Conservation (phyloP, 495 filamentous ascomycete genomes). For the Jackrogersella multiformis region DNA sequence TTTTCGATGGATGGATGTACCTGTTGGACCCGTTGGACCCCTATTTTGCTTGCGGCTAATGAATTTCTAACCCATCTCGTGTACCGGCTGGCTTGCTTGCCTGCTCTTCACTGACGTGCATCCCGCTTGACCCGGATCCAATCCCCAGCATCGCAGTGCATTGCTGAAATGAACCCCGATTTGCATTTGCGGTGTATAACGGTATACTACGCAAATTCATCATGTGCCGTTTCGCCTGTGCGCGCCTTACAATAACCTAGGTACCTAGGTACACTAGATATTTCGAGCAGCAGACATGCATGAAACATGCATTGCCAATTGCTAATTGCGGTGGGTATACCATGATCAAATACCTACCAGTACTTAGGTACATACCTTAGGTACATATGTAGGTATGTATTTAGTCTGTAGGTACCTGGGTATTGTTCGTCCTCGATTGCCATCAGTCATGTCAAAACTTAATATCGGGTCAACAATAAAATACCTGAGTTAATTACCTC, state of each 20-base stretch:
- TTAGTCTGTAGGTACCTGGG: too few relatives aligned
- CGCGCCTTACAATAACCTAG: too few relatives aligned
- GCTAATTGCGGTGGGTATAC: slow-evolving; percentile 1
- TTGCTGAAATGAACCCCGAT: slow-evolving; percentile 17
- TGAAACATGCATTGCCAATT: slow-evolving; percentile 19
- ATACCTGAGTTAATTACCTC: too few relatives aligned
- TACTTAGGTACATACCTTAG: too few relatives aligned
- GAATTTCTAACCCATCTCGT: slow-evolving; percentile 10
- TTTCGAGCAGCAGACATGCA: slow-evolving; percentile 11
- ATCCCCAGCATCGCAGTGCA: slow-evolving; percentile 23
- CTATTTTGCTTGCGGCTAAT: slow-evolving; percentile 34
- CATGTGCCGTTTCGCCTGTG: not conserved
- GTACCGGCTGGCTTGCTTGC: slow-evolving; percentile 16
- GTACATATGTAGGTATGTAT: too few relatives aligned
- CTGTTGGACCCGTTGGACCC: slow-evolving; percentile 32
- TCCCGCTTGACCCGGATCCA: slow-evolving; percentile 33
- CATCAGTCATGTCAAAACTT: slow-evolving; percentile 11
- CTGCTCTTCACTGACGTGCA: slow-evolving; percentile 36
- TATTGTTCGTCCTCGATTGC: too few relatives aligned
- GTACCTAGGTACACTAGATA: too few relatives aligned
- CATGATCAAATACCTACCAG: slow-evolving; percentile 6
- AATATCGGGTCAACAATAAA: slow-evolving; percentile 23
- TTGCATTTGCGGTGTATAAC: slow-evolving; percentile 2
- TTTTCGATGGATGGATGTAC: slow-evolving; percentile 23
- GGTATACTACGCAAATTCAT: not conserved